Conservation (phyloP, 306 rosid species). For the Casuarina glauca region DNA sequence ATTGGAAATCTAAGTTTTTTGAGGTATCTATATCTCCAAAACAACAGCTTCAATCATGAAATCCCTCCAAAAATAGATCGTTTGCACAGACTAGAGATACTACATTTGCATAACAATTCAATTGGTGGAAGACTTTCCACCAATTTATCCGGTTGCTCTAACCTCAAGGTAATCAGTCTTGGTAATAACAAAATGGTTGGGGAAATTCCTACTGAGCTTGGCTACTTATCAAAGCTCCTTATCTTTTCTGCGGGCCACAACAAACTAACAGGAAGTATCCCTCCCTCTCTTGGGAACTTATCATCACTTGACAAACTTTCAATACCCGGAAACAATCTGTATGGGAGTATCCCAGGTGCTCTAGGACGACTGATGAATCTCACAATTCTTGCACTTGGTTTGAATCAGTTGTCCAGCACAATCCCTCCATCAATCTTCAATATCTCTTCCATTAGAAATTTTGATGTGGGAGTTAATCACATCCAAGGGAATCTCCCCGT, state of each 20-base stretch:
- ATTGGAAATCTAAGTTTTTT: not conserved
- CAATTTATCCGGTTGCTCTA: not conserved
- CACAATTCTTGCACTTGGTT: fast-evolving
- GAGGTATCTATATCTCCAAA: too few relatives aligned
- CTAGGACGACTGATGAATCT: not conserved
- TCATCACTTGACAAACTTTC: not conserved
- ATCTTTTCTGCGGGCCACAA: fast-evolving
- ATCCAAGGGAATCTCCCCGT: too few relatives aligned
- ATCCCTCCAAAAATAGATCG: not conserved
- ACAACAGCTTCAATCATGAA: too few relatives aligned
- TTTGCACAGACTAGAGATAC: not conserved
- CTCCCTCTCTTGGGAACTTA: not conserved
- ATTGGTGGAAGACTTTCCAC: not conserved
- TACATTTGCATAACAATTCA: fast-evolving
- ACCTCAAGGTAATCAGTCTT: fast-evolving
- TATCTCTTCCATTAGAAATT: too few relatives aligned
- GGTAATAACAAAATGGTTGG: not conserved
- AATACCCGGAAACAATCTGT: not conserved
- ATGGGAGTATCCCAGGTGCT: not conserved
- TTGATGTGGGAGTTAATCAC: too few relatives aligned
- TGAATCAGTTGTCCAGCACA: not conserved
- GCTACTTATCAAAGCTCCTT: not conserved
- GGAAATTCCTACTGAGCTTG: not conserved
- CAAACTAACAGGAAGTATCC: not conserved
- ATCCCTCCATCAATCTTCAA: too few relatives aligned